Evolutionary conservation across 2,329 filamentous ascomycete species (phyloP).

Genomic region (Pseudopyrenochaeta lycopersici): DNA sequence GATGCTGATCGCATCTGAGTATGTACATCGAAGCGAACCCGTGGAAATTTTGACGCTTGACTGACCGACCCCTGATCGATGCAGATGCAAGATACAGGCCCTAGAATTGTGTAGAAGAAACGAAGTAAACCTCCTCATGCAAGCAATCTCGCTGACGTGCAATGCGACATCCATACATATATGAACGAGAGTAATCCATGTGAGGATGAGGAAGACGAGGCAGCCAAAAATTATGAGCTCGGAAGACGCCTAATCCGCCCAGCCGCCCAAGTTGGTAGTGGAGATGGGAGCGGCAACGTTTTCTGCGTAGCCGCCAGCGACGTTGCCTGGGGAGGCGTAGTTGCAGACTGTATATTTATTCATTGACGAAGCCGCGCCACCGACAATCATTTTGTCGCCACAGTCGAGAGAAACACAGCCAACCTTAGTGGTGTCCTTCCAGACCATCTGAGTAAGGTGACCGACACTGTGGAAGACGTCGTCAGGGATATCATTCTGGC

Average conservation of each 20-base stretch:
- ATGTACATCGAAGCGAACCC: slow-evolving; percentile 5
- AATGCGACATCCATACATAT: neutral
- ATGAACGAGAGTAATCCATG: slow-evolving; percentile 5
- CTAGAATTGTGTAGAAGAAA: neutral
- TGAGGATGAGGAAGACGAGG: neutral
- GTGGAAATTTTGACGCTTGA: neutral
- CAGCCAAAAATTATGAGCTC: slow-evolving; percentile 4
- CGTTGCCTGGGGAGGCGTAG: slow-evolving; percentile 75
- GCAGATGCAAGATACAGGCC: slow-evolving; percentile 1
- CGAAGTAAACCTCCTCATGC: slow-evolving; percentile 1
- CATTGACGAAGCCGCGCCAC: slow-evolving; percentile 25
- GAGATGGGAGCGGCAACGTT: slow-evolving; percentile 59
- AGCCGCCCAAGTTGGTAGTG: slow-evolving; percentile 31
- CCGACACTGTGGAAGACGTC: slow-evolving; percentile 45
- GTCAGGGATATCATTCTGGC: slow-evolving; percentile 63
- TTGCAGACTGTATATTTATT: slow-evolving; percentile 79
- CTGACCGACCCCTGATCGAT: slow-evolving; percentile 5
- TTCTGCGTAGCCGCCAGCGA: slow-evolving; percentile 60
- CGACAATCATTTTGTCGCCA: slow-evolving; percentile 31
- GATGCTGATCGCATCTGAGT: slow-evolving; percentile 5
- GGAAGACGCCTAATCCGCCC: slow-evolving; percentile 35
- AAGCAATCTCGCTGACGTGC: slow-evolving; percentile 1
- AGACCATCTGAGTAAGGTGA: slow-evolving; percentile 50
- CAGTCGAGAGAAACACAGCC: slow-evolving; percentile 48
- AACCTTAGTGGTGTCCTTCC: slow-evolving; percentile 49